Conservation (phyloP, 371 early-diverging fungal genomes). For the Fennellomyces sp. region DNA sequence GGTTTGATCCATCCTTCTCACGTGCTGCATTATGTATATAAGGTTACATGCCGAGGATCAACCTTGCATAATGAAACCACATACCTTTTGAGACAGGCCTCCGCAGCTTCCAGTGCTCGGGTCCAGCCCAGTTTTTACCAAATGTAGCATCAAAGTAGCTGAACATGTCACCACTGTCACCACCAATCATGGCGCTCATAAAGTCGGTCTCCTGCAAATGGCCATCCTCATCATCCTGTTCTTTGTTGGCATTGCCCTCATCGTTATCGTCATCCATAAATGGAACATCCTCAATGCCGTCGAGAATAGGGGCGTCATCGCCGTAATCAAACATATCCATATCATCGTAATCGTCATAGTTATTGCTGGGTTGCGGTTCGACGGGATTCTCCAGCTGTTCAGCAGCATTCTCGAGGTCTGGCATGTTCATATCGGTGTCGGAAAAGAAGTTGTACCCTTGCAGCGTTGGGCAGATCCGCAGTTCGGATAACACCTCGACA, state of each 20-base stretch:
- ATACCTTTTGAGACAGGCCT: slow-evolving; percentile 46
- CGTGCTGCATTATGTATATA: too few species aligned
- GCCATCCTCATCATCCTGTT: slow-evolving; percentile 9
- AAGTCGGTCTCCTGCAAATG: slow-evolving; percentile 40
- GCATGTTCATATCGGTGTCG: slow-evolving; percentile 42
- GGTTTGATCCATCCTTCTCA: neutral
- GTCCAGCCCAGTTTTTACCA: slow-evolving; percentile 91
- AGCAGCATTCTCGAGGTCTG: slow-evolving; percentile 21
- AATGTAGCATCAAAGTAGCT: slow-evolving; percentile 90
- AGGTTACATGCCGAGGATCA: too few species aligned
- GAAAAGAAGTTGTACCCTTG: slow-evolving; percentile 61
- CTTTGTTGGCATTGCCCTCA: slow-evolving; percentile 29
- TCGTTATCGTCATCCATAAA: slow-evolving; percentile 22
- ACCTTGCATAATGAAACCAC: neutral
- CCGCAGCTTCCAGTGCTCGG: slow-evolving; percentile 90
- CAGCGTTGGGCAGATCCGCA: slow-evolving; percentile 72
- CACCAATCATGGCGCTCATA: slow-evolving; percentile 34
- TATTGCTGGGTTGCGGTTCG: slow-evolving; percentile 12
- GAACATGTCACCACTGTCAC: slow-evolving; percentile 69
- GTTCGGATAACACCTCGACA: slow-evolving; percentile 43
- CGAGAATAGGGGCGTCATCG: slow-evolving; percentile 17
- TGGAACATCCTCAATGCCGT: slow-evolving; percentile 16
- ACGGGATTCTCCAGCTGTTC: neutral
- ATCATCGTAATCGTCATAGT: slow-evolving; percentile 17
- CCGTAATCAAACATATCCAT: slow-evolving; percentile 18